These are phyloP conservation scores for Euphrasia confusa DNA, from an alignment of 257 asterid species.

Conservation along the genomic window DNA sequence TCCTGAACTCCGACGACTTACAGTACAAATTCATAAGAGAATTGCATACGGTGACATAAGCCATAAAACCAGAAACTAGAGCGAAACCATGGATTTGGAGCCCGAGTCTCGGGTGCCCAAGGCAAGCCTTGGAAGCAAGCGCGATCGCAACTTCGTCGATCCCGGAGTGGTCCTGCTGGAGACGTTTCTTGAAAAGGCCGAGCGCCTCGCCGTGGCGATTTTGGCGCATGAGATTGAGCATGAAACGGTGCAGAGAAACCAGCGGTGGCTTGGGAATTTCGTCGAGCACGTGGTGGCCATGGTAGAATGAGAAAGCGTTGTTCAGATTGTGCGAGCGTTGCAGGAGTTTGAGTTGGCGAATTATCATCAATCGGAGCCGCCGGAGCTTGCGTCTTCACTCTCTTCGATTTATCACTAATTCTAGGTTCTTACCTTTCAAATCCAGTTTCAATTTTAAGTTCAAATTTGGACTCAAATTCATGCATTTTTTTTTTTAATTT, in stretches of 20 bases:
- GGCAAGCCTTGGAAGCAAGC: conserved; percentile 64
- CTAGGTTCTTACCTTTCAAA: too few species aligned
- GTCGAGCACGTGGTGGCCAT: conserved; percentile 52
- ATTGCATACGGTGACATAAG: conserved; percentile 52
- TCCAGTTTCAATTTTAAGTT: too few species aligned
- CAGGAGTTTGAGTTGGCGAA: conserved; percentile 37
- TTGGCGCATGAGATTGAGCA: conserved; percentile 54
- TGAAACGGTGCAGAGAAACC: conserved; percentile 39
- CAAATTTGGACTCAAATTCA: too few species aligned
- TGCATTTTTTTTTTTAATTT: too few species aligned
- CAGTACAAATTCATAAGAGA: conserved; percentile 81
- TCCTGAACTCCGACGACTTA: conserved; percentile 43
- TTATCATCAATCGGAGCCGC: conserved; percentile 29
- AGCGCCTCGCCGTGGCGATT: conserved; percentile 48
- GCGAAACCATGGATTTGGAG: conserved; percentile 64
- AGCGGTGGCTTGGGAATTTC: conserved; percentile 44
- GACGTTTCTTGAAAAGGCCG: conserved; percentile 46
- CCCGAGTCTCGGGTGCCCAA: conserved; percentile 45
- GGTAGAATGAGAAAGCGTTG: conserved; percentile 22
- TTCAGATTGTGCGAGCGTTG: neutral
- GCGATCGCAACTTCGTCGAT: conserved; percentile 65
- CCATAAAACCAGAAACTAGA: conserved; percentile 38
- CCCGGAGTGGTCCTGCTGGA: conserved; percentile 43
- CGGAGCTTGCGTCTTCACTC: too few species aligned
- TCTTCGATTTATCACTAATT: too few species aligned